Evolutionary conservation across 2,329 filamentous ascomycete species (phyloP).

Genomic region (Cercospora zeae-maydis): DNA sequence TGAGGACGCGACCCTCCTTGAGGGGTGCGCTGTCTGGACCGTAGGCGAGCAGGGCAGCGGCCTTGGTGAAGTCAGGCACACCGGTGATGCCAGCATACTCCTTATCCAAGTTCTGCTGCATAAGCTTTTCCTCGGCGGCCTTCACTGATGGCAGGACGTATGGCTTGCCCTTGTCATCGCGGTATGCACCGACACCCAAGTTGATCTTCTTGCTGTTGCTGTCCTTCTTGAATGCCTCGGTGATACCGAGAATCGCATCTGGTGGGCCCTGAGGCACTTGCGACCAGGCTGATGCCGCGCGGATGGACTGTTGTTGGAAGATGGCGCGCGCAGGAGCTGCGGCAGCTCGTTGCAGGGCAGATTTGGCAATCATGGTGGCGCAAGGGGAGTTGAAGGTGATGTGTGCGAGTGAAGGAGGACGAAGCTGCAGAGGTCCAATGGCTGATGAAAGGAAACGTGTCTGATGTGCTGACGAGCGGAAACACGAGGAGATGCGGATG

Average conservation of each 20-base stretch:
- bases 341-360: slow-evolving; percentile 32
- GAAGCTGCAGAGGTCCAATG: neutral
- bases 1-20: slow-evolving; percentile 70
- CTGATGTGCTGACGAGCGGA: slow-evolving; percentile 1
- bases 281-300: slow-evolving; percentile 79
- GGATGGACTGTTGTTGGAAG: slow-evolving; percentile 41
- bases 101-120: slow-evolving; percentile 79
- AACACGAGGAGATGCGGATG: slow-evolving; percentile 3
- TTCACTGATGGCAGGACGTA: slow-evolving; percentile 94
- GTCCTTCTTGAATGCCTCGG: slow-evolving; percentile 98
- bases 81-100: slow-evolving; percentile 98
- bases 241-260: slow-evolving; percentile 76
- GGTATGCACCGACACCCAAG: slow-evolving; percentile 96
- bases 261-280: slow-evolving; percentile 91
- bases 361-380: slow-evolving; percentile 32
- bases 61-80: slow-evolving; percentile 88
- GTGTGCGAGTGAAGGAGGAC: neutral
- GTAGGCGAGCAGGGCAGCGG: slow-evolving; percentile 87
- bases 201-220: slow-evolving; percentile 95
- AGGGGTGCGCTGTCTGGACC: slow-evolving; percentile 74
- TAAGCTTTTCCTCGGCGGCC: slow-evolving; percentile 80
- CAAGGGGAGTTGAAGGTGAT: neutral
- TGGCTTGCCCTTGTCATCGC: slow-evolving; percentile 95
- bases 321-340: slow-evolving; percentile 27
- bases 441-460: slow-evolving; percentile 10